These are phyloP conservation scores for Xerocomus potaroensis DNA, from an alignment of 768 basidiomycete genomes.

Conservation along the genomic window DNA sequence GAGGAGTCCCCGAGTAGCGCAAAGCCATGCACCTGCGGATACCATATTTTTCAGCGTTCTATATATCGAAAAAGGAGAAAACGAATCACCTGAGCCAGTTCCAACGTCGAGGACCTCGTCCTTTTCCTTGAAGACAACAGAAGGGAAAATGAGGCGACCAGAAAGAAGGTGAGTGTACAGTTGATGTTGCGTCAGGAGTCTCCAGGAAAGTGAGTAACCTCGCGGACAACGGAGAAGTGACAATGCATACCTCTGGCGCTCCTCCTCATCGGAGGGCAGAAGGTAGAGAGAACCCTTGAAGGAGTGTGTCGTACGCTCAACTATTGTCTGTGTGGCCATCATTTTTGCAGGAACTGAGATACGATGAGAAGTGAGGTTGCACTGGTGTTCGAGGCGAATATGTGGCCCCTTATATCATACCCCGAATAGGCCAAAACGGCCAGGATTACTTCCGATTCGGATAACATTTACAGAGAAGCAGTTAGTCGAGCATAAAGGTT, in stretches of 20 bases:
- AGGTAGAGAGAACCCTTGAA: slow-evolving; percentile 19
- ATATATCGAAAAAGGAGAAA: not conserved
- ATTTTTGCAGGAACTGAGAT: not conserved
- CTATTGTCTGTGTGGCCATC: not conserved
- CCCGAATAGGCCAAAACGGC: not conserved
- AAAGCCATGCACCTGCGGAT: slow-evolving; percentile 22
- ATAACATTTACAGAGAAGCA: not conserved
- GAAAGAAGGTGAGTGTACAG: slow-evolving; percentile 20
- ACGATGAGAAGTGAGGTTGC: not conserved
- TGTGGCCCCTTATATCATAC: not conserved
- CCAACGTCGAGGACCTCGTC: slow-evolving; percentile 24
- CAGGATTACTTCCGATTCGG: not conserved
- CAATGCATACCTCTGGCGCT: slow-evolving; percentile 17
- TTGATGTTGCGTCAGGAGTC: slow-evolving; percentile 15
- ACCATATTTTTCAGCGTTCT: not conserved
- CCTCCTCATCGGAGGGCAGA: slow-evolving; percentile 25
- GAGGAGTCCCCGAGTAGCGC: slow-evolving; percentile 11
- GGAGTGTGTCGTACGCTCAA: slow-evolving; percentile 18
- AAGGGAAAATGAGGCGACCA: slow-evolving; percentile 19
- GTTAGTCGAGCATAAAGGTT: too few relatives aligned
- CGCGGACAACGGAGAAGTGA: too few relatives aligned
- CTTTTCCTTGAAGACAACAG: slow-evolving; percentile 10
- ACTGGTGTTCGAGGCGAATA: not conserved
- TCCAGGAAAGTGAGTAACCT: not conserved
- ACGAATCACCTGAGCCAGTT: slow-evolving; percentile 16